These are phyloP conservation scores for Lipomyces starkeyi DNA, from an alignment of 805 yeast genomes.

Conservation along the genomic window DNA sequence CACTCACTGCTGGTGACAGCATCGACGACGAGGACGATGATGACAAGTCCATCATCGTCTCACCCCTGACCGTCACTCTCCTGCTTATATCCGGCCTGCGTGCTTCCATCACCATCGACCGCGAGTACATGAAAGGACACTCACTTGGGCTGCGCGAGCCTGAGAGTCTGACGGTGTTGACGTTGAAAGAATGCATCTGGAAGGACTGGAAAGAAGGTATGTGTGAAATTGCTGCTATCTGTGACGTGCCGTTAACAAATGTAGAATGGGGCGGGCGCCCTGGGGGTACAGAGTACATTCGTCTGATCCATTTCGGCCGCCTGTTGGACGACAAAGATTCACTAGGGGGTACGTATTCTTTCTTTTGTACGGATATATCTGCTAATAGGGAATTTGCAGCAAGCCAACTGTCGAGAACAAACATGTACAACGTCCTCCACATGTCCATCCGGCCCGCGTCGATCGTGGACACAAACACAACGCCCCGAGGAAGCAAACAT, in stretches of 20 bases:
- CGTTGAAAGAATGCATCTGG: conserved; percentile 25
- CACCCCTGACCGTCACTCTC: conserved; percentile 27
- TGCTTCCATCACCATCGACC: conserved; percentile 20
- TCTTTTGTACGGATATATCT: not conserved
- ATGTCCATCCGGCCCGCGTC: conserved; percentile 35
- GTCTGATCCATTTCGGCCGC: conserved; percentile 35
- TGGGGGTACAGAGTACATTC: conserved; percentile 22
- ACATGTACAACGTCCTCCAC: conserved; percentile 32
- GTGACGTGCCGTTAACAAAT: not conserved
- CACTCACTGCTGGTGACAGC: not conserved
- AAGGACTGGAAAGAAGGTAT: conserved; percentile 35
- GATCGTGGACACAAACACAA: conserved; percentile 13
- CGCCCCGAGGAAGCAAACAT: conserved; percentile 6
- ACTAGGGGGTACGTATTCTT: conserved; percentile 15
- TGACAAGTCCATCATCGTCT: conserved; percentile 16
- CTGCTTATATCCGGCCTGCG: conserved; percentile 33
- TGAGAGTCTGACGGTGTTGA: conserved; percentile 25
- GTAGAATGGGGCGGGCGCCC: conserved; percentile 35
- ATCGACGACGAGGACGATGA: conserved; percentile 10
- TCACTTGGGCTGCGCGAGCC: conserved; percentile 25
- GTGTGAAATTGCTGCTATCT: not conserved
- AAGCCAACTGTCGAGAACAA: conserved; percentile 22
- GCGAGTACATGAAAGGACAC: conserved; percentile 24
- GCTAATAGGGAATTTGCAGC: conserved; percentile 7
- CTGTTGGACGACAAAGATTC: conserved; percentile 26